phyloP scores from a whole-genome alignment of 768 basidiomycete species.

The Hortiboletus campestris region DNA sequence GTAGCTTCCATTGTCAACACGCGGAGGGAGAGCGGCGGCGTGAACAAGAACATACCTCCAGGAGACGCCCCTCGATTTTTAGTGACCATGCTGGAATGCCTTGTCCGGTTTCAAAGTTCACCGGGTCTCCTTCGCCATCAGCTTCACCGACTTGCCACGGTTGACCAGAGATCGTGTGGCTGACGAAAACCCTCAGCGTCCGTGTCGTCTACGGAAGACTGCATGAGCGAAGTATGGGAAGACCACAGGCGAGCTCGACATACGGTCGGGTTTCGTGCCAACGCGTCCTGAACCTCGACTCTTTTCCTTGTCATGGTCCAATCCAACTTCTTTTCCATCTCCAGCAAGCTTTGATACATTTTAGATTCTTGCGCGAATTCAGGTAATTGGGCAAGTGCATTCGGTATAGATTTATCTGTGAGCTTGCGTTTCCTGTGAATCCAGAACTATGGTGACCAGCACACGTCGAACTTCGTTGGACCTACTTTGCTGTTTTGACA shows the following conservation, averaged over 20 bases:
- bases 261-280: constrained; percentile 67
- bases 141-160: constrained; percentile 68
- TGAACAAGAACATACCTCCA: constrained; percentile 55
- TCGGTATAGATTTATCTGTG: constrained; percentile 76
- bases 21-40: neutral
- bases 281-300: constrained; percentile 88
- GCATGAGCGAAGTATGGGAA: neutral
- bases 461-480: neutral
- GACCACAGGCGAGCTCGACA: neutral
- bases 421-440: constrained; percentile 67
- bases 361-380: constrained; percentile 77
- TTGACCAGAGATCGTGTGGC: constrained; percentile 84
- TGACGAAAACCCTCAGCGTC: constrained; percentile 81
- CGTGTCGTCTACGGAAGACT: constrained; percentile 63
- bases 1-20: constrained; percentile 37
- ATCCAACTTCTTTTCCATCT: constrained; percentile 89
- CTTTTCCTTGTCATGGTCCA: constrained; percentile 93
- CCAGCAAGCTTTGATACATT: constrained; percentile 83
- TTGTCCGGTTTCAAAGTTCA: constrained; percentile 77
- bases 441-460: neutral
- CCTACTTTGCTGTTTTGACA: constrained; percentile 37
- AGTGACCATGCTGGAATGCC: constrained; percentile 89
- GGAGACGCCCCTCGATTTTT: constrained; percentile 81
- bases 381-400: constrained; percentile 69
- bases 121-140: constrained; percentile 34